Evolutionary conservation across 345 rosid genomes (phyloP), one percentile per base, ranked within the genome.

Genomic region (Eucalyptus curtisii): DNA sequence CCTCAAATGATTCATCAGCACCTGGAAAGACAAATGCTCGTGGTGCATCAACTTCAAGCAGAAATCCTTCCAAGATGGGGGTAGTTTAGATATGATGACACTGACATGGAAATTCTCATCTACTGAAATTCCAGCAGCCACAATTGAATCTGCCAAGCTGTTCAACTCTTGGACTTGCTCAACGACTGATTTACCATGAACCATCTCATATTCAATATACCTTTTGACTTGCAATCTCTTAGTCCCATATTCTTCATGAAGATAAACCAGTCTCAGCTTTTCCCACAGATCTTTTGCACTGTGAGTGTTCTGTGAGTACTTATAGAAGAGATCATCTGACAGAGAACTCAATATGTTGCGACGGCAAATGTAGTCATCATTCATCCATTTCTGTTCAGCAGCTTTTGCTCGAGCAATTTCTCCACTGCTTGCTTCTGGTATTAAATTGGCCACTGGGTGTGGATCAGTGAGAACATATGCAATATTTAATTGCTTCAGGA

Each of bases 271-370:
- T 85, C 92, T 96, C 87, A 96, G 95, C 91, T 94, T 95, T 64
- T 95, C 97, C 98, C 99, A 97, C n/a, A 96, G 89, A 87, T 94
- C 96, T 91, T 93, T 97, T 40, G 98, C 99, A 86, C 88, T 92
- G 89, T 87, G 88, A 68, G 93, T 89, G 42, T 90, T 95, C 89
- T 93, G 92, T 5, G 93, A 93, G 93, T 93, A 96, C 42, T 91
- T 92, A 87, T 91, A 89, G 91, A 94, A 94, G 40, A 97, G 92
- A 88, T 91, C 87, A 92, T 97, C 99, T 31, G 97, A 95, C 71
- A 97, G 92, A 86, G 91, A 93, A 91, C 88, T 93, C 92, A 96
- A 91, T 89, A 97, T 94, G 93, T 93, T 91, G 88, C 57, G 94
- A 87, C 90, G 92, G 88, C 99, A 97, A 19, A 95, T 71, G 89